These are phyloP conservation scores for Termitomyces sp. DNA, from an alignment of 768 basidiomycete genomes.

Conservation along the genomic window DNA sequence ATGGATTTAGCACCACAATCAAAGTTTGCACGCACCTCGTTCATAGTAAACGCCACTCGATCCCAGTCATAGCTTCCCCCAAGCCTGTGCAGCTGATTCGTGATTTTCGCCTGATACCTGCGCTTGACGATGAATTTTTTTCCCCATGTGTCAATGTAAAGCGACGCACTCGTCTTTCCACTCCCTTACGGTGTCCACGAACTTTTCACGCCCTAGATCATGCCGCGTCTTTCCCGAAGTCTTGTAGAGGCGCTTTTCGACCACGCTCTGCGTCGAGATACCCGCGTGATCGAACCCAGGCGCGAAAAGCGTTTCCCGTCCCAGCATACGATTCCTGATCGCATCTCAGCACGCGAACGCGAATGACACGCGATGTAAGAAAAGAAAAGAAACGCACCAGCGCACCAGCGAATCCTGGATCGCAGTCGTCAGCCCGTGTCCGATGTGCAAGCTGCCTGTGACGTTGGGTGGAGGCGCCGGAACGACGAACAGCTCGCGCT, in stretches of 20 bases:
- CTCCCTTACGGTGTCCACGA: slow-evolving; percentile 85
- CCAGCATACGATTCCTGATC: slow-evolving; percentile 90
- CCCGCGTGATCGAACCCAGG: slow-evolving; percentile 99
- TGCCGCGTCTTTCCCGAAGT: slow-evolving; percentile 77
- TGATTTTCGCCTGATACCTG: slow-evolving; percentile 92
- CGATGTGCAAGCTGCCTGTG: slow-evolving; percentile 92
- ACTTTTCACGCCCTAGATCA: slow-evolving; percentile 91
- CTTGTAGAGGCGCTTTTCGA: slow-evolving; percentile 90
- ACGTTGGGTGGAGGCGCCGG: slow-evolving; percentile 95
- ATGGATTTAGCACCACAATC: background rate
- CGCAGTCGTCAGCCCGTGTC: slow-evolving; percentile 87
- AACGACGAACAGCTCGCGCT: slow-evolving; percentile 75
- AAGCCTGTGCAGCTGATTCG: slow-evolving; percentile 79
- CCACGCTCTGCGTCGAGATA: slow-evolving; percentile 96
- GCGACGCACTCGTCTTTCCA: slow-evolving; percentile 92
- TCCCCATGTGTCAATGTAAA: background rate
- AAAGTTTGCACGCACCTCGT: slow-evolving; percentile 49
- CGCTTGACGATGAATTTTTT: background rate
- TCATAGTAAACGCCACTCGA: slow-evolving; percentile 93
- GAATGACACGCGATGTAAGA: background rate
- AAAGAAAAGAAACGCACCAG: slow-evolving; percentile 52
- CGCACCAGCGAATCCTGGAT: slow-evolving; percentile 88
- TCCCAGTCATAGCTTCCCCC: slow-evolving; percentile 96
- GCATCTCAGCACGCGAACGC: background rate
- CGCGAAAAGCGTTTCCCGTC: slow-evolving; percentile 82